These are phyloP conservation scores for Pelargonium australe DNA, from an alignment of 441 rosid genomes.

Conservation along the genomic window DNA sequence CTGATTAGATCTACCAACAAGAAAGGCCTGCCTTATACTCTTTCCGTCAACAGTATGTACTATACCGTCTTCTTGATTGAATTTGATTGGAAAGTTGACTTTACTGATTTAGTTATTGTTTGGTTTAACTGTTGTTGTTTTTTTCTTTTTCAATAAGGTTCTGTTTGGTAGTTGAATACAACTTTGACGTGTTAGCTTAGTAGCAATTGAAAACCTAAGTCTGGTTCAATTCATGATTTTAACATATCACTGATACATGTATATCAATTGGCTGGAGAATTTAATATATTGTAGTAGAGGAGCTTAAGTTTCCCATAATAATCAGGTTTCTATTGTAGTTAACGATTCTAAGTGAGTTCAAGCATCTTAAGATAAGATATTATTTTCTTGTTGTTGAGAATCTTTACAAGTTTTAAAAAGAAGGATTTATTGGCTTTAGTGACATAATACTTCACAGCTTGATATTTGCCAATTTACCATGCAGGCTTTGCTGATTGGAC, in stretches of 20 bases:
- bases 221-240: background rate
- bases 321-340: no score
- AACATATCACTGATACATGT: background rate
- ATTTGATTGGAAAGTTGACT: background rate
- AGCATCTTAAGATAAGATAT: background rate
- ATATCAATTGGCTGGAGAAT: background rate
- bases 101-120: background rate
- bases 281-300: background rate
- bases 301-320: background rate
- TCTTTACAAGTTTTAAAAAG: no score
- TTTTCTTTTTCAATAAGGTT: no score
- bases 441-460: background rate
- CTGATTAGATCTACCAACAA: slow-evolving; percentile 69
- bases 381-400: no score
- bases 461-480: no score
- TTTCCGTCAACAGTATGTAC: slow-evolving; percentile 58
- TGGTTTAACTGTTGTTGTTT: background rate
- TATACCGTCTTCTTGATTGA: background rate
- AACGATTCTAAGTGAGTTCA: background rate
- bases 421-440: no score
- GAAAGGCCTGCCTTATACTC: slow-evolving; percentile 56
- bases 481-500: slow-evolving; percentile 85
- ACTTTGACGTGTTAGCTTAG: no score
- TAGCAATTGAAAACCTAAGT: background rate
- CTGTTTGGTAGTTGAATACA: no score